Conservation (phyloP, 164 flowering plant species). For the Vitis riparia region DNA sequence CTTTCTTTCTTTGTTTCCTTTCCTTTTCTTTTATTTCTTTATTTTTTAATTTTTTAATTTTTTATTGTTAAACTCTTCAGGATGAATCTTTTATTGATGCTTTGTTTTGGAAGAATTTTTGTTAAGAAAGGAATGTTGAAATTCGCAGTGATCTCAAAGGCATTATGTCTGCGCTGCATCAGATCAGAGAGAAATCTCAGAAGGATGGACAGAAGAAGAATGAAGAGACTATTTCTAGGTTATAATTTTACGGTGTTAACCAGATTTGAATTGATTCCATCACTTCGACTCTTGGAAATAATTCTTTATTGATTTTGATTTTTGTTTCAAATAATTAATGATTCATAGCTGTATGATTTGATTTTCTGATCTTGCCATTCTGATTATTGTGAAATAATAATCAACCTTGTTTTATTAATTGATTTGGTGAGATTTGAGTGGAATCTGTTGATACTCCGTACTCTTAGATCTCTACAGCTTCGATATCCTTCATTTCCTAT, state of each 20-base stretch:
- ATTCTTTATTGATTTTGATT: too few species aligned
- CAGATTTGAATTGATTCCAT: not conserved
- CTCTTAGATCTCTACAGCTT: too few species aligned
- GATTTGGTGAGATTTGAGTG: too few species aligned
- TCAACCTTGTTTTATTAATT: too few species aligned
- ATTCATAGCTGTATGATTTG: too few species aligned
- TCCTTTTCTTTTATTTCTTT: not conserved
- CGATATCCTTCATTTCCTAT: not conserved
- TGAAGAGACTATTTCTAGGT: slow-evolving; percentile 88
- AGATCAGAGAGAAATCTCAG: slow-evolving; percentile 76
- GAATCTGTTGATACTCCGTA: too few species aligned
- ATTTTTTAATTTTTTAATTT: not conserved
- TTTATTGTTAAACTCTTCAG: not conserved
- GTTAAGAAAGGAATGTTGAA: slow-evolving; percentile 6
- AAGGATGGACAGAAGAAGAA: slow-evolving; percentile 88
- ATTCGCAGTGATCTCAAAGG: slow-evolving; percentile 80
- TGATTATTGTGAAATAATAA: too few species aligned
- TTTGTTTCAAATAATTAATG: too few species aligned
- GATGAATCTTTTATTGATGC: not conserved
- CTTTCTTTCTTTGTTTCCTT: not conserved
- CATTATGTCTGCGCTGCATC: slow-evolving; percentile 74
- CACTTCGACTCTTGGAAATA: too few species aligned
- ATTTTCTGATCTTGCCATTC: too few species aligned
- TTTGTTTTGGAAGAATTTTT: slow-evolving; percentile 1
- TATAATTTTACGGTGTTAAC: too few species aligned